These are phyloP conservation scores for Euphorbia tirucalli DNA, from an alignment of 345 rosid genomes.

Conservation along the genomic window DNA sequence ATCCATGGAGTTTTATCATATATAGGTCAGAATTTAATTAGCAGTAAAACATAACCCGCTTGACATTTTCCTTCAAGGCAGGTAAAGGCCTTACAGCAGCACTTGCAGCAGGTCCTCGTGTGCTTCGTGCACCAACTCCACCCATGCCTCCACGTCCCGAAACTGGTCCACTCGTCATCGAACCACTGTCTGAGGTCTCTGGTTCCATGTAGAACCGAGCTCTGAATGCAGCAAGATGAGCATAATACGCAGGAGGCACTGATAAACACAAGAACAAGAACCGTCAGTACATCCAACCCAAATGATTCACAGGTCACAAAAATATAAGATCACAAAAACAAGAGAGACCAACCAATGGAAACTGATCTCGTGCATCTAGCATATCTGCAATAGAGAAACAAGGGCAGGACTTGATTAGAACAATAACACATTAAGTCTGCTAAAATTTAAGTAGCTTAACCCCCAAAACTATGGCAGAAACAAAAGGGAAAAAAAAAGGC, in stretches of 20 bases:
- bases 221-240: constrained; percentile 95
- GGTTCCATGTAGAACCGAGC: constrained; percentile 99
- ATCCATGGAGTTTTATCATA: no score
- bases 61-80: constrained; percentile 87
- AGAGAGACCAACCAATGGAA: constrained; percentile 64
- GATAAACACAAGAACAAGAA: constrained; percentile 15
- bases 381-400: constrained; percentile 47
- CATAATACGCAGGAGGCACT: constrained; percentile 98
- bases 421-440: not conserved
- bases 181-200: constrained; percentile 94
- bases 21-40: constrained; percentile 14
- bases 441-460: not conserved
- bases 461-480: no score
- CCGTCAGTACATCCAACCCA: not conserved
- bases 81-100: constrained; percentile 91
- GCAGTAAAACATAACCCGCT: constrained; percentile 95
- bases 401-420: no score
- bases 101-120: constrained; percentile 55
- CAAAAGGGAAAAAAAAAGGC: no score
- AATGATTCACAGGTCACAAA: not conserved
- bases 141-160: constrained; percentile 59
- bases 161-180: constrained; percentile 73
- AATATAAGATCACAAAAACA: not conserved
- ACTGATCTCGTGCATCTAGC: constrained; percentile 98
- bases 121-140: constrained; percentile 43